Evolutionary conservation across 1,139 yeast species (phyloP), one percentile per base, ranked within the genome.

Genomic region (Hyphopichia pseudoburtonii): DNA sequence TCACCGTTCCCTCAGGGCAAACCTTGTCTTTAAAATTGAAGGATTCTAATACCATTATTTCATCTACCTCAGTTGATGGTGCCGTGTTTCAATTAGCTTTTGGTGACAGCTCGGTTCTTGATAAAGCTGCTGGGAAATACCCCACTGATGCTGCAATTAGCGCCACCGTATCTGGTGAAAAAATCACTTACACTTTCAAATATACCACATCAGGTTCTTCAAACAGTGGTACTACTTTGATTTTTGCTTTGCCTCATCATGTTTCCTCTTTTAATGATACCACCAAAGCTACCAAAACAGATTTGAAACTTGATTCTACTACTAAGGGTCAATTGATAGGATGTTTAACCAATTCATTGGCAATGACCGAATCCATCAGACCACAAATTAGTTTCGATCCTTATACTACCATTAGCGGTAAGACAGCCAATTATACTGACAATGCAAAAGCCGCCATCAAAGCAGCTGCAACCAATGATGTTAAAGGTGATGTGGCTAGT

Each of bases 211-310:
- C 50, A 22, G 88, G 89, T 24, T 35, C 55, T 1, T 75, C 83
- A 5, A 54, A 63, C 9, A 58, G 70, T 15, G 76, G 76, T 3
- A 52, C 56, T 4, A 67, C 82, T 3, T 58, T 82, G 33, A 59
- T 82, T 3, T 83, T 77, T 55, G 83, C 85, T 6, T 68, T 82
- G 34, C 86, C 87, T 19, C 92, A 85, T 56, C 87, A 81, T 44
- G 66, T 72, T 30, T 62, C 57, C 11, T 70, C 82, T 2, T 66
- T 83, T 41, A 53, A 65, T 28, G 35, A 57, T 0, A 50, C 55
- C 2, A 65, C 70, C 38, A 40, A 59, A 7, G 46, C 55, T 7
- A 51, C 62, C 2, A 57, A 62, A 18, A 73, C 83, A 17, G 70
- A 70, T 21, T 61, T 79, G 33, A 48, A 60, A 12, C 52, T 78